phyloP scores from a whole-genome alignment of 768 basidiomycete genomes.

The Russula sp. region DNA sequence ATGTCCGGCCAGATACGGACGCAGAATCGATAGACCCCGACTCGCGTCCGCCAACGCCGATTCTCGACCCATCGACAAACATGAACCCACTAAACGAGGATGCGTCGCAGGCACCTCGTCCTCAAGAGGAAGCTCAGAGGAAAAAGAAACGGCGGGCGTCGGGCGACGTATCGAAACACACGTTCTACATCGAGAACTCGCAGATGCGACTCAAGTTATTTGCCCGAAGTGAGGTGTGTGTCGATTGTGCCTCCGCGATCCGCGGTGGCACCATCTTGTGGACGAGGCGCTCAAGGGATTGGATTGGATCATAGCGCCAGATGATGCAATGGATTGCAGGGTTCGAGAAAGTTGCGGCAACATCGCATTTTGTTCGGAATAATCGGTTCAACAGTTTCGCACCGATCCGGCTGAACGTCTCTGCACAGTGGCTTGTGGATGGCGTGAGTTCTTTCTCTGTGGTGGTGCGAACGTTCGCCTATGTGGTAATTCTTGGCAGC shows the following conservation, averaged over 20 bases:
- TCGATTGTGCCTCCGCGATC: background rate
- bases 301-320: slow-evolving; percentile 54
- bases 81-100: slow-evolving; percentile 41
- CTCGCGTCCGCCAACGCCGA: slow-evolving; percentile 39
- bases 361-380: slow-evolving; percentile 66
- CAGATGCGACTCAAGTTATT: slow-evolving; percentile 83
- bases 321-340: slow-evolving; percentile 97
- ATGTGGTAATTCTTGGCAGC: slow-evolving; percentile 35
- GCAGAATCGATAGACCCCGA: slow-evolving; percentile 21
- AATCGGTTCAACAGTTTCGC: slow-evolving; percentile 95
- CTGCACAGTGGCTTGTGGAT: slow-evolving; percentile 97
- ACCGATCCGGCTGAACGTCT: slow-evolving; percentile 85
- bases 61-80: slow-evolving; percentile 80
- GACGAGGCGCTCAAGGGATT: background rate
- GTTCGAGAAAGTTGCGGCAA: slow-evolving; percentile 68
- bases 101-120: slow-evolving; percentile 25
- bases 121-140: slow-evolving; percentile 31
- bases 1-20: slow-evolving; percentile 11
- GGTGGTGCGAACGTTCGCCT: background rate
- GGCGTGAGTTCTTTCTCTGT: slow-evolving; percentile 50
- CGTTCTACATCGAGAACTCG: slow-evolving; percentile 88
- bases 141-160: slow-evolving; percentile 41
- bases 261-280: background rate
- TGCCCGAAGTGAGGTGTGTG: slow-evolving; percentile 74
- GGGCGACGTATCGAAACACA: slow-evolving; percentile 80